Base-by-base conservation (phyloP, 2,329 filamentous ascomycete genomes). In the Paramyrothecium roridum region DNA sequence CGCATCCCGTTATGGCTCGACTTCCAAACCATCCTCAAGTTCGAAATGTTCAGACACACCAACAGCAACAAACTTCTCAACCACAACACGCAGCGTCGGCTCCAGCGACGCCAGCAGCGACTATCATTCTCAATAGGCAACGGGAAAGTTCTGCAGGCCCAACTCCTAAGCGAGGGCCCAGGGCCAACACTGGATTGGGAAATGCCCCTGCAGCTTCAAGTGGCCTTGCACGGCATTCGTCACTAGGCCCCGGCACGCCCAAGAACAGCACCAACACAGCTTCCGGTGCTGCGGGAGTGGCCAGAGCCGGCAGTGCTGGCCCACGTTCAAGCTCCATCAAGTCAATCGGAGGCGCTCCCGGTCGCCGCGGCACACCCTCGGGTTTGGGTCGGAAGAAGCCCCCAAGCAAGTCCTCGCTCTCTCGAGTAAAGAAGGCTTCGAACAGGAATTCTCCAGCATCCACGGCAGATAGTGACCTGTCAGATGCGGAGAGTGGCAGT, bases 391-490 rank as follows among this genome's bases (percentile, higher is more conserved):
- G 79, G 52, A 82, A 82, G 65, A 82, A 81, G 67, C 72, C 75
- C 57, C 58, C 72, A 40, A 79, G 75, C 59, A 87, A 87, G 63
- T 87, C 84, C n/a, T 80, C 79, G 11, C 72, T 87, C 3, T 85
- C 83, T 22, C 80, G 84, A 30, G 80, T 87, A 23, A 87, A 87
- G 70, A 84, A 82, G 60, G 81, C 72, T 17, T 73, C 73, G 47
- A 77, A 75, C 48, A 82, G 85, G 66, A 84, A 83, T 59, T 87
- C 84, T 2, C 83, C 85, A 3, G 83, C 82, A 4, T 85, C 84
- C 3, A 83, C 81, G 7, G 83, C 80, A 52, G 85, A 88, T 57
- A 86, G 83, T 62, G 85, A 88, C 64, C 76, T 87, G 45, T 87
- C 84, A 1, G 85, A 87, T 52, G 84, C 83, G 8, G 83, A 83